Conservation (phyloP, 371 early-diverging fungal species). For the Dichotomocladium elegans region DNA sequence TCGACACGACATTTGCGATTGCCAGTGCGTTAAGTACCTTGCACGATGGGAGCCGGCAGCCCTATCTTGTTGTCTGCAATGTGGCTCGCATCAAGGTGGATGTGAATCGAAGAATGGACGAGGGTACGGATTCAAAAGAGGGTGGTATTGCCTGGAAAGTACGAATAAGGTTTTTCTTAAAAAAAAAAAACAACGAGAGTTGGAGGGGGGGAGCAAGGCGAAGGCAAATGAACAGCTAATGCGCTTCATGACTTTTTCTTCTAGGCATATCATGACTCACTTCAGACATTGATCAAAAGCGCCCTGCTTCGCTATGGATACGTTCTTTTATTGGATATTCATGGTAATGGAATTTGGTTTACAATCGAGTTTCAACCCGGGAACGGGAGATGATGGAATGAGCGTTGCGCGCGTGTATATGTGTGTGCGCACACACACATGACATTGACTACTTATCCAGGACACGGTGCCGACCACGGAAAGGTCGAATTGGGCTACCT, state of each 20-base stretch:
- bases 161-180: too few relatives aligned
- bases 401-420: neutral
- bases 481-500: neutral
- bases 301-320: neutral
- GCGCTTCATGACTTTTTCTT: neutral
- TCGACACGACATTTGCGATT: neutral
- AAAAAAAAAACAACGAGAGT: too few relatives aligned
- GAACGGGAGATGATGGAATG: too few relatives aligned
- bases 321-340: neutral
- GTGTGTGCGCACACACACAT: neutral
- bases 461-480: neutral
- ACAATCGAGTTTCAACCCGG: too few relatives aligned
- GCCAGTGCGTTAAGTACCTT: neutral
- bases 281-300: neutral
- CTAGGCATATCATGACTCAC: neutral
- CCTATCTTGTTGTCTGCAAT: neutral
- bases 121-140: neutral
- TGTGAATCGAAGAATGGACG: neutral
- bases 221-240: neutral
- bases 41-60: neutral
- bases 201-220: too few relatives aligned
- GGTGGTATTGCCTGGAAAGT: neutral
- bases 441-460: neutral
- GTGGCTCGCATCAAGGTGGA: neutral
- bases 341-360: too few relatives aligned